Percentiles rank a stretch among this genome's conserved stretches.
phyloP scores from a whole-genome alignment of 495 filamentous ascomycete species.

The Emericellopsis terricola region DNA sequence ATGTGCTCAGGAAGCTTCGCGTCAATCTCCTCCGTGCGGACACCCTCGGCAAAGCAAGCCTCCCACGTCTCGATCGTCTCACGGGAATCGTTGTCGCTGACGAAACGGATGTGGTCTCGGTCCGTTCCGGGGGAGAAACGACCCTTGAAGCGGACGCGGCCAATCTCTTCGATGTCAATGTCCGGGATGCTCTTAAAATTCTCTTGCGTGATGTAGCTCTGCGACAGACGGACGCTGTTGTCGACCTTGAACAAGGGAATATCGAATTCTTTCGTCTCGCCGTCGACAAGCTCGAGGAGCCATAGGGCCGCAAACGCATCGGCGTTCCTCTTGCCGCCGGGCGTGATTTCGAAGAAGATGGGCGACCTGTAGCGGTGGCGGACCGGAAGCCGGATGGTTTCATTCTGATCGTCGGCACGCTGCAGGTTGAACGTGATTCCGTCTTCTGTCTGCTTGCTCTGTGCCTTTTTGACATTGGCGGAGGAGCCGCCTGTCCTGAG shows the following conservation, averaged over 20 bases:
- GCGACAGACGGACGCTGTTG: slow-evolving; percentile 51
- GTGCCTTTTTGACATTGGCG: slow-evolving; percentile 43
- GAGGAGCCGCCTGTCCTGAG: slow-evolving; percentile 73
- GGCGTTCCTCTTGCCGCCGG: slow-evolving; percentile 42
- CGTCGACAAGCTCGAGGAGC: slow-evolving; percentile 71
- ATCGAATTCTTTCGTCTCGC: slow-evolving; percentile 54
- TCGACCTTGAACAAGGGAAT: slow-evolving; percentile 77
- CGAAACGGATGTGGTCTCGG: slow-evolving; percentile 64
- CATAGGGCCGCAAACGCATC: slow-evolving; percentile 67
- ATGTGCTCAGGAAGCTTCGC: slow-evolving; percentile 49
- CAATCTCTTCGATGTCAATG: slow-evolving; percentile 50
- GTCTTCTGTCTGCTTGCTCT: slow-evolving; percentile 33
- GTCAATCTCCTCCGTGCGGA: slow-evolving; percentile 45
- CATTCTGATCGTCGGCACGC: slow-evolving; percentile 26
- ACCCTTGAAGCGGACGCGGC: slow-evolving; percentile 58
- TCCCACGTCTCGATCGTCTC: slow-evolving; percentile 94
- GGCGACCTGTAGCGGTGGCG: slow-evolving; percentile 79
- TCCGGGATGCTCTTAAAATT: slow-evolving; percentile 50
- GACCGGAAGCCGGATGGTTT: slow-evolving; percentile 58
- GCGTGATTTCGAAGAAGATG: slow-evolving; percentile 72
- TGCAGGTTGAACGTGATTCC: slow-evolving; percentile 48
- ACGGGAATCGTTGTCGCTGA: slow-evolving; percentile 71
- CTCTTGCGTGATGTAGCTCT: slow-evolving; percentile 74
- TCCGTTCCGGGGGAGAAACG: slow-evolving; percentile 83
- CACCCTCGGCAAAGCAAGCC: slow-evolving; percentile 71